Evolutionary conservation across 805 yeast species (phyloP).

Genomic region (Metschnikowia cerradonensis): DNA sequence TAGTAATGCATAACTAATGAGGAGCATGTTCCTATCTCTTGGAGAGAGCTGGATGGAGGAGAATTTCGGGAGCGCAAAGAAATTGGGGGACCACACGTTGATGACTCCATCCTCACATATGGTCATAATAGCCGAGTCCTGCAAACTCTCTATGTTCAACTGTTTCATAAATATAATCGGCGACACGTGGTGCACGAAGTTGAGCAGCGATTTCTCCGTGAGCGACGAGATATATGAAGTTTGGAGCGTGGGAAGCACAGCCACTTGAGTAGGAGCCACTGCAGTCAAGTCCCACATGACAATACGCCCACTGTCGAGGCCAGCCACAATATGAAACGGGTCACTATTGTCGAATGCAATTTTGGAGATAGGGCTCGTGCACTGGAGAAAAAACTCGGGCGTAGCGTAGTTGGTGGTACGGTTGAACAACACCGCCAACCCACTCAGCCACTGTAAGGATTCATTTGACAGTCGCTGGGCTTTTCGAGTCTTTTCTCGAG

Average conservation of each 20-base stretch:
- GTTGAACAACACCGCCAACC: conserved; percentile 35
- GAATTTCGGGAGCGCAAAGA: conserved; percentile 18
- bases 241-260: conserved; percentile 18
- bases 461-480: not conserved
- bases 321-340: conserved; percentile 43
- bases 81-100: conserved; percentile 19
- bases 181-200: conserved; percentile 11
- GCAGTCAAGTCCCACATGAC: conserved; percentile 46
- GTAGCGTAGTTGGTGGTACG: conserved; percentile 9
- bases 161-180: conserved; percentile 15
- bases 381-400: conserved; percentile 39
- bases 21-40: not conserved
- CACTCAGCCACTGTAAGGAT: conserved; percentile 15
- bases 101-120: conserved; percentile 17
- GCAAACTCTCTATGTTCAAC: conserved; percentile 6
- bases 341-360: conserved; percentile 39
- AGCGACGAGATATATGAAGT: conserved; percentile 12
- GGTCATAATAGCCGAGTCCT: conserved; percentile 12
- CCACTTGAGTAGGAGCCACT: conserved; percentile 14
- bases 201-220: conserved; percentile 2
- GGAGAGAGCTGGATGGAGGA: conserved; percentile 10
- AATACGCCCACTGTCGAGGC: conserved; percentile 47
- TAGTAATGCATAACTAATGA: not conserved
- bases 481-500: not conserved
- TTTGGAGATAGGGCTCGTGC: conserved; percentile 36